Conservation (phyloP, 2,329 filamentous ascomycete species). For the Zasmidium citrigriseum region DNA sequence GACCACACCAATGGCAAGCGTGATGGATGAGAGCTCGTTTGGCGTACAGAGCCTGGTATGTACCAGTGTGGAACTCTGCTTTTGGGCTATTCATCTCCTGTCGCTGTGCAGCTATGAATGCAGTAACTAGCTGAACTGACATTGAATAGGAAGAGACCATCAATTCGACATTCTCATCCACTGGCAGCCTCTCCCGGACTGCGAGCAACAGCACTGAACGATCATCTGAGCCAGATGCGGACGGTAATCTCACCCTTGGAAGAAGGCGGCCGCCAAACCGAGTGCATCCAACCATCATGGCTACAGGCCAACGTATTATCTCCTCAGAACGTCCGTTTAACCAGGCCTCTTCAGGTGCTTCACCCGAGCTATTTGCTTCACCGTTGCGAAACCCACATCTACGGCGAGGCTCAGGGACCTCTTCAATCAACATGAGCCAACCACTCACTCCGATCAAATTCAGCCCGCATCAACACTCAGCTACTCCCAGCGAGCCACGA, state of each 20-base stretch:
- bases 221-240: slow-evolving; percentile 19
- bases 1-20: slow-evolving; percentile 30
- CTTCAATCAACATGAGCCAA: slow-evolving; percentile 36
- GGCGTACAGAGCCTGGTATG: slow-evolving; percentile 57
- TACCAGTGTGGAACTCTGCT: not conserved
- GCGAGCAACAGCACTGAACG: slow-evolving; percentile 27
- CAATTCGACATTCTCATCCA: slow-evolving; percentile 41
- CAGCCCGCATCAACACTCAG: slow-evolving; percentile 51
- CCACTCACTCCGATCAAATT: slow-evolving; percentile 51
- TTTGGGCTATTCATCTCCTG: not conserved
- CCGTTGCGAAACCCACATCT: slow-evolving; percentile 25
- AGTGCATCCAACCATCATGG: slow-evolving; percentile 37
- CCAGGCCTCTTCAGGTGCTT: slow-evolving; percentile 20
- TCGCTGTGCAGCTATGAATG: not conserved
- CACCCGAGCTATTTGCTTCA: slow-evolving; percentile 25
- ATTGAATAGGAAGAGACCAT: slow-evolving; percentile 49
- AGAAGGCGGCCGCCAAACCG: slow-evolving; percentile 37
- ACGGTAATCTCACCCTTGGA: slow-evolving; percentile 14
- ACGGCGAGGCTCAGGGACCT: slow-evolving; percentile 28
- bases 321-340: slow-evolving; percentile 29
- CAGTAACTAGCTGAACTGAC: not conserved
- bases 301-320: slow-evolving; percentile 36
- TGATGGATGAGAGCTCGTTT: slow-evolving; percentile 49
- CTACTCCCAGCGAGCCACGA: slow-evolving; percentile 60
- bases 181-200: slow-evolving; percentile 27